phyloP scores from a whole-genome alignment of 257 asterid genomes.

The Scutellaria galericulata region DNA sequence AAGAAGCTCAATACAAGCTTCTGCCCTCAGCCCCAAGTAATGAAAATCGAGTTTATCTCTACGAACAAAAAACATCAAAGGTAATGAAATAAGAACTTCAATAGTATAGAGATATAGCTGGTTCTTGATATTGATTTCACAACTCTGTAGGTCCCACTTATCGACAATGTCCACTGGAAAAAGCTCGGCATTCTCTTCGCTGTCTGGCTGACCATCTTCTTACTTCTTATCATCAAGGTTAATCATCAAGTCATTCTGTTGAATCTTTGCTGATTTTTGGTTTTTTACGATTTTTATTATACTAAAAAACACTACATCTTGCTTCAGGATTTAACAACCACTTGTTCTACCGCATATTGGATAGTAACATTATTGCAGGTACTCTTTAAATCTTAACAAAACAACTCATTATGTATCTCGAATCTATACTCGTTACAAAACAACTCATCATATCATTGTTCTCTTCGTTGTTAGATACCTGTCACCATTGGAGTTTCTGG shows the following conservation, averaged over 20 bases:
- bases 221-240: constrained; percentile 62
- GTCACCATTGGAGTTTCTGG: constrained; percentile 61
- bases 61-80: constrained; percentile 40
- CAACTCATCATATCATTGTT: neutral
- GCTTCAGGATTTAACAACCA: constrained; percentile 49
- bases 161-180: constrained; percentile 55
- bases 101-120: neutral
- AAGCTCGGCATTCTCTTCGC: constrained; percentile 51
- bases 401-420: neutral
- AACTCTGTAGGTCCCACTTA: constrained; percentile 43
- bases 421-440: too few relatives aligned
- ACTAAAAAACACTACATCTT: constrained; percentile 8
- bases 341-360: constrained; percentile 61
- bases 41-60: constrained; percentile 37
- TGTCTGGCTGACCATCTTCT: constrained; percentile 55
- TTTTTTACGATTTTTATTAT: constrained; percentile 19
- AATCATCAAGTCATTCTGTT: constrained; percentile 19
- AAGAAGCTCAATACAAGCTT: constrained; percentile 51
- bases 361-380: constrained; percentile 57
- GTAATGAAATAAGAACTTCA: constrained; percentile 35
- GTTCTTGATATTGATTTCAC: constrained; percentile 24
- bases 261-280: neutral
- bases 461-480: constrained; percentile 49
- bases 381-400: neutral
- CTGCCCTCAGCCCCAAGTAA: constrained; percentile 47